Evolutionary conservation across 129 eudicot species (phyloP), one percentile per base, ranked within the genome.

Genomic region (Ambrosia trifida): DNA sequence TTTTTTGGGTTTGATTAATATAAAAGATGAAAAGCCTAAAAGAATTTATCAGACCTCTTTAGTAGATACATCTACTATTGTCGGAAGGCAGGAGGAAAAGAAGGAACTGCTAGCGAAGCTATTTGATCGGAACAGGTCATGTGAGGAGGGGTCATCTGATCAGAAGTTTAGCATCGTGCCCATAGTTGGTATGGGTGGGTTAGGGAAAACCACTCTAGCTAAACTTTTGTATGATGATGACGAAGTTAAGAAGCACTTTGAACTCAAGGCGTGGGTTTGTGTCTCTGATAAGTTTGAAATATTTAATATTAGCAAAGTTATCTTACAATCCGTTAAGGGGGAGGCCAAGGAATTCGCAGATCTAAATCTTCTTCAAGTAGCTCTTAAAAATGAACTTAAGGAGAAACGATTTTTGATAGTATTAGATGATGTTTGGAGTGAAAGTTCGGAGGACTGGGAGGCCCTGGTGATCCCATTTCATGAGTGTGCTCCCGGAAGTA

Each of bases 181-280:
- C 30, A 66, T 66, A 24, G 24, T 66, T 46, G 44, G 59, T 67
- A 67, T 46, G 59, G 59, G 59, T 14, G 72, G 72, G 5, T 5
- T 67, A 4, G 72, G 59, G n/a, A 46, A 67, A 50, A 46, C 72
- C 2, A 67, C 43, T 46, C 35, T 67, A 0, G 72, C 72, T 14
- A 46, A 14, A 46, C 13, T 45, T 13, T 67, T 46, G 57, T 46
- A 67, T 30, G 11, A 47, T 3, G 45, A 67, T 2, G 11, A 3
- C 2, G 14, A 14, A 10, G 72, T 67, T n/a, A 45, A 30, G 43
- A 35, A 65, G 10, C 59, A 46, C 59, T 67, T 30, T 4, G 2
- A 67, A 30, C 44, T 67, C 44, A 28, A 30, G 24, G 60, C 24
- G 0, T 46, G 72, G 59, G 45, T 67, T 67, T 45, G 71, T 47